Percentiles rank a stretch among this genome's conserved stretches.
These are phyloP conservation scores for Camellia lanceoleosa DNA, from an alignment of 148 eudicot species.

Conservation along the genomic window DNA sequence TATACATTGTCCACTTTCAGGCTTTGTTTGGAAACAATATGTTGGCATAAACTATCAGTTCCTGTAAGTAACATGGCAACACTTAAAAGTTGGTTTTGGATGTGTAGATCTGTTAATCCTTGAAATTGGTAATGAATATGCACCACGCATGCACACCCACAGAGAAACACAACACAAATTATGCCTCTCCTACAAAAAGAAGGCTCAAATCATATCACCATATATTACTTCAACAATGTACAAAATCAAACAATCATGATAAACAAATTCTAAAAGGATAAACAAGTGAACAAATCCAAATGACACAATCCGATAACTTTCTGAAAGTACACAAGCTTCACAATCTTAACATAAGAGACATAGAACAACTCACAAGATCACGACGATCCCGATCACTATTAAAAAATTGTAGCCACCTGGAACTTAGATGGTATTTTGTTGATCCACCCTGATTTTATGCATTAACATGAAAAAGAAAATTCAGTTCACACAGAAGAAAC, in stretches of 20 bases:
- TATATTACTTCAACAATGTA: not conserved
- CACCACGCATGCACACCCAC: no score
- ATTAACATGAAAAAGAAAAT: slow-evolving; percentile 14
- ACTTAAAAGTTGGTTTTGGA: not conserved
- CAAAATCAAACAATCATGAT: not conserved
- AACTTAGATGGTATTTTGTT: slow-evolving; percentile 85
- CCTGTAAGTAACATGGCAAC: not conserved
- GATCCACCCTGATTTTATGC: slow-evolving; percentile 78
- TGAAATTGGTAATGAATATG: not conserved
- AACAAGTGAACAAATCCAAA: slow-evolving; percentile 5
- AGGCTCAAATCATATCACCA: not conserved
- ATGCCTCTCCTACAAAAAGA: not conserved
- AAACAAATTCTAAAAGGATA: not conserved
- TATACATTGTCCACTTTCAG: not conserved
- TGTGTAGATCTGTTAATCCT: not conserved
- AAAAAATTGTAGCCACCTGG: slow-evolving; percentile 93
- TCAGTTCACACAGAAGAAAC: not conserved
- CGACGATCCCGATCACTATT: slow-evolving; percentile 95
- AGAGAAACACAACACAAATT: no score
- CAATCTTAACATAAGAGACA: not conserved
- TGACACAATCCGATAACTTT: not conserved
- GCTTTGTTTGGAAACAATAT: not conserved
- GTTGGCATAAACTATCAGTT: slow-evolving; percentile 2
- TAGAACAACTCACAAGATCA: slow-evolving; percentile 77
- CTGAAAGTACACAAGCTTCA: slow-evolving; percentile 1